Evolutionary conservation across 345 rosid genomes (phyloP), one percentile per base, ranked within the genome.

Genomic region (Conringia planisiliqua): DNA sequence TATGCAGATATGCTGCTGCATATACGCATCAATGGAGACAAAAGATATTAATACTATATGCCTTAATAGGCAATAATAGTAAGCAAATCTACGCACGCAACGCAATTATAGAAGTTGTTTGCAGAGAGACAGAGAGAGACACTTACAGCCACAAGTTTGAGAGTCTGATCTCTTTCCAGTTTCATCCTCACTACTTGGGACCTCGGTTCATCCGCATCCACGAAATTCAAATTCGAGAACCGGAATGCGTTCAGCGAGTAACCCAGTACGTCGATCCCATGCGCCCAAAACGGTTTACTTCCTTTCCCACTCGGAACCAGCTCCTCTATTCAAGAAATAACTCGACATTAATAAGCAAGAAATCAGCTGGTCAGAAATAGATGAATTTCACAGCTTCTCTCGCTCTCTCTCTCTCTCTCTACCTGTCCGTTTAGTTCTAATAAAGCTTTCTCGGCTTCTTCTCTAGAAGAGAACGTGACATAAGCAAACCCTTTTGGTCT

Each of bases 231-330:
- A 77, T 91, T 83, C 6, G 96, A 22, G 24, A 85, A 71, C 86
- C 95, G 62, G 10, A 91, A 82, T 0, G 97, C 82, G 57, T 91
- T 94, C 79, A 94, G 36, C 30, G 98, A 94, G 75, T 94, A 94
- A 5, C 98, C 98, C 27, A 94, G 78, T 85, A 94, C 65, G 86
- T 94, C 96, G n/a, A 86, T 35, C 10, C 97, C 98, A 57, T 96
- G 92, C 32, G 83, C 86, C 98, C 97, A 91, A 27, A 91, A 85
- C 42, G 90, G 83, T 82, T 94, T 94, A 68, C 82, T 58, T 30
- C 80, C 88, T 76, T 87, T 88, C 55, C 91, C 97, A 13, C 63
- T 71, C 14, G 98, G 98, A n/a, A 94, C 40, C 36, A 79, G 66
- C 18, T 91, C 88, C 83, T 94, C 97, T 22, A 94, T 87, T n/a